Percentiles rank a stretch among this genome's conserved stretches.
These are phyloP conservation scores for Apiospora koreana DNA, from an alignment of 2,329 filamentous ascomycete species.

Conservation along the genomic window DNA sequence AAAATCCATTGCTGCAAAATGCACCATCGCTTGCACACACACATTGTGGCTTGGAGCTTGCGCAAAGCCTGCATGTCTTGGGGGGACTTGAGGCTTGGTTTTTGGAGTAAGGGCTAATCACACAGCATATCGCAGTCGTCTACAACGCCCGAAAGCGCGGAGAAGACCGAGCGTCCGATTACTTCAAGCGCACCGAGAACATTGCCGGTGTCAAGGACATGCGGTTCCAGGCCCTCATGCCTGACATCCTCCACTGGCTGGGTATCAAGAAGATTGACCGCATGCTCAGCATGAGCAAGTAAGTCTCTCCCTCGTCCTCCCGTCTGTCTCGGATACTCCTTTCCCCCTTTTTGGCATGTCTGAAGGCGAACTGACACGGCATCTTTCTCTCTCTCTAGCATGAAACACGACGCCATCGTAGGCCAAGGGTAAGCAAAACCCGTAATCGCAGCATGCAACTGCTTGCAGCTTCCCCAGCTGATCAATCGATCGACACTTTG, in stretches of 20 bases:
- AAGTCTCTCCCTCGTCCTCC: slow-evolving; percentile 37
- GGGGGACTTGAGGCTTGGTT: neutral
- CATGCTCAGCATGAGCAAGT: slow-evolving; percentile 99
- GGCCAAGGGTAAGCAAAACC: slow-evolving; percentile 64
- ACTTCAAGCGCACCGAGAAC: slow-evolving; percentile 97
- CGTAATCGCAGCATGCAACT: slow-evolving; percentile 16
- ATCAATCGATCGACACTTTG: neutral
- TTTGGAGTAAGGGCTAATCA: neutral
- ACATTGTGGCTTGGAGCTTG: neutral
- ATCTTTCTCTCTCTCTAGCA: slow-evolving; percentile 49
- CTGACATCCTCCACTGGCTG: slow-evolving; percentile 95
- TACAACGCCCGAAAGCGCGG: slow-evolving; percentile 83
- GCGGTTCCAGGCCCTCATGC: slow-evolving; percentile 98
- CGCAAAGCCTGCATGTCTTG: neutral
- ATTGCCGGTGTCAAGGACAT: slow-evolving; percentile 96
- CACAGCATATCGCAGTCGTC: slow-evolving; percentile 44
- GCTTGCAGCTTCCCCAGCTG: neutral
- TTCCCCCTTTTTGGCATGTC: neutral
- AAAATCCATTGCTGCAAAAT: too few species aligned
- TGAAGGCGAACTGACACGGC: neutral
- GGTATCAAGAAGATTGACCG: slow-evolving; percentile 98
- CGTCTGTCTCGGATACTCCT: neutral
- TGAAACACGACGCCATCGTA: slow-evolving; percentile 90
- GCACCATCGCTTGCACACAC: too few species aligned
- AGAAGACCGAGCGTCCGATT: slow-evolving; percentile 80